These are phyloP conservation scores for Rutstroemia sp. DNA, from an alignment of 2,329 filamentous ascomycete genomes.

Conservation along the genomic window DNA sequence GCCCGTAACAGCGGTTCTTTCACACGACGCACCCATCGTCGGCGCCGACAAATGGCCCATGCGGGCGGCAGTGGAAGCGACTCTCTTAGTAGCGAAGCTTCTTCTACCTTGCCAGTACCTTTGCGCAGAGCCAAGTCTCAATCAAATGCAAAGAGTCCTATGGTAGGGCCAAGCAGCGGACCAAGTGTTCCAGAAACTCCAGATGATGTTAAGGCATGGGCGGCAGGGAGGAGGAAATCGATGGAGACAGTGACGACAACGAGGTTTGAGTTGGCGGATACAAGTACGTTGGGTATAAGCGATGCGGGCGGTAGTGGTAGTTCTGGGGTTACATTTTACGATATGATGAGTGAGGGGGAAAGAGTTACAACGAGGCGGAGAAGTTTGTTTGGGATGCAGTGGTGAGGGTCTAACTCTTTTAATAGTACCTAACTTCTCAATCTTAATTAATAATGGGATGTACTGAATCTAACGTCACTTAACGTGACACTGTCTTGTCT, in stretches of 20 bases:
- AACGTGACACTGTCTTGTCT: too few relatives aligned
- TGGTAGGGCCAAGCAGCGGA: too few relatives aligned
- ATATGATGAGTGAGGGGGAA: background rate
- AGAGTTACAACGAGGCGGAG: background rate
- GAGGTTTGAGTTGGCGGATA: constrained; percentile 7
- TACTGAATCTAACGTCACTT: too few relatives aligned
- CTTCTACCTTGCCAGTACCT: background rate
- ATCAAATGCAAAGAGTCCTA: background rate
- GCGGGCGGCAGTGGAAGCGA: background rate
- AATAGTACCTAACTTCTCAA: too few relatives aligned
- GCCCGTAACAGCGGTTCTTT: background rate
- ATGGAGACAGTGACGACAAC: background rate
- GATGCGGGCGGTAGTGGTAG: background rate
- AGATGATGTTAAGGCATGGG: constrained; percentile 2
- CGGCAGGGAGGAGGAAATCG: background rate
- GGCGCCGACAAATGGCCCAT: background rate
- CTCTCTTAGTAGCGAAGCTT: background rate
- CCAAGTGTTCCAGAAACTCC: background rate
- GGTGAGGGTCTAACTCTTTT: background rate
- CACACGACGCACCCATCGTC: background rate
- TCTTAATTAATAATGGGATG: too few relatives aligned
- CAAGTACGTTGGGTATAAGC: background rate
- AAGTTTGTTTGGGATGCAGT: background rate
- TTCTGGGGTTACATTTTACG: background rate
- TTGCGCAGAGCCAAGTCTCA: background rate